Evolutionary conservation across 768 basidiomycete genomes (phyloP).

Genomic region (Leucocoprinus birnbaumii): DNA sequence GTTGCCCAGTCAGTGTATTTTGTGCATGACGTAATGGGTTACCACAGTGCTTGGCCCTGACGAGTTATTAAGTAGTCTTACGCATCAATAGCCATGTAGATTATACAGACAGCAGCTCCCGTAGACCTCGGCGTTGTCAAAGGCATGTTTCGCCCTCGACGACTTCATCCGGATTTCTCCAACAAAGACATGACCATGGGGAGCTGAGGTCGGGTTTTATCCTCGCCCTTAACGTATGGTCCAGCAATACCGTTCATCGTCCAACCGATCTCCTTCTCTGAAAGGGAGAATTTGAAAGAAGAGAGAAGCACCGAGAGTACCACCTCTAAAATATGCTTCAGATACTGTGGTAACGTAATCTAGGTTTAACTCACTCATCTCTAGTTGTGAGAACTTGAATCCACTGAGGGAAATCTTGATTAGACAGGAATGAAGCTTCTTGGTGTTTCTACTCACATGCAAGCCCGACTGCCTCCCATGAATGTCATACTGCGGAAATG

Average conservation of each 20-base stretch:
- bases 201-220: conserved; percentile 11
- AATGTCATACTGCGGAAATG: conserved; percentile 17
- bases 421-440: not conserved
- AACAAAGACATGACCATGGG: conserved; percentile 10
- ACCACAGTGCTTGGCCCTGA: no score
- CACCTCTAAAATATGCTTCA: conserved; percentile 17
- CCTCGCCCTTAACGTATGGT: conserved; percentile 15
- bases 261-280: conserved; percentile 23
- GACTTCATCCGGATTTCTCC: conserved; percentile 2
- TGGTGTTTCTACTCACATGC: conserved; percentile 12
- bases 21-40: no score
- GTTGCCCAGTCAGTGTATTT: no score
- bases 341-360: not conserved
- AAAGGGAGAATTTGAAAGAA: conserved; percentile 20
- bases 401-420: conserved; percentile 26
- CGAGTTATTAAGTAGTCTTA: no score
- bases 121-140: no score
- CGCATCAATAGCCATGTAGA: no score
- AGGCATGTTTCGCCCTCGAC: no score
- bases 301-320: conserved; percentile 19
- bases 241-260: conserved; percentile 24
- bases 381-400: conserved; percentile 53
- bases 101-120: no score
- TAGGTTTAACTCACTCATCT: conserved; percentile 39
- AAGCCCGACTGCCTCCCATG: conserved; percentile 17